Evolutionary conservation across 2,329 filamentous ascomycete species (phyloP).

Genomic region (Leptosphaerulina australis): DNA sequence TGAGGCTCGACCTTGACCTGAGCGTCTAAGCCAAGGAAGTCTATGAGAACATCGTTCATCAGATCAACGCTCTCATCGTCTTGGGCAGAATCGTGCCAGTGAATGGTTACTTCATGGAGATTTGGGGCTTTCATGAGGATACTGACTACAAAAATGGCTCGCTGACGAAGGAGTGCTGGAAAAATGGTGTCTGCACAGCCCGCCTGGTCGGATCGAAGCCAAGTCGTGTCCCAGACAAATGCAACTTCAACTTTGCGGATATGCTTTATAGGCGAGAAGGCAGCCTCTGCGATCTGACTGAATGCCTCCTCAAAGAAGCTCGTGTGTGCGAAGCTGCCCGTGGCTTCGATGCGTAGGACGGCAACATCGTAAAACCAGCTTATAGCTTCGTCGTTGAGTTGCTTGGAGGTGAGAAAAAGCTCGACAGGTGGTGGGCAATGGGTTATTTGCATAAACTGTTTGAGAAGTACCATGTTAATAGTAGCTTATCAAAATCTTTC

Average conservation of each 20-base stretch:
- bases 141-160: slow-evolving; percentile 29
- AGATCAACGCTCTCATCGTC: slow-evolving; percentile 30
- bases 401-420: slow-evolving; percentile 38
- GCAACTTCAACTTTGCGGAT: slow-evolving; percentile 41
- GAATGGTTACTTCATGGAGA: slow-evolving; percentile 34
- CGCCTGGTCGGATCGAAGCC: slow-evolving; percentile 32
- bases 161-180: slow-evolving; percentile 35
- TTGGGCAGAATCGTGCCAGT: slow-evolving; percentile 43
- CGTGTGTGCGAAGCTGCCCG: slow-evolving; percentile 42
- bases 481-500: neutral
- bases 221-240: slow-evolving; percentile 45
- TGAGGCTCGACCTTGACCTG: slow-evolving; percentile 34
- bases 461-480: slow-evolving; percentile 1
- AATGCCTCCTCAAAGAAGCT: slow-evolving; percentile 43
- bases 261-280: slow-evolving; percentile 44
- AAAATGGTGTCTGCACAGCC: slow-evolving; percentile 33
- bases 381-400: slow-evolving; percentile 38
- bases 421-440: slow-evolving; percentile 39
- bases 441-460: slow-evolving; percentile 39
- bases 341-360: slow-evolving; percentile 39
- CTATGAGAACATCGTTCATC: slow-evolving; percentile 32
- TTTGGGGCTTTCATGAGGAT: slow-evolving; percentile 36
- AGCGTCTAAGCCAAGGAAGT: slow-evolving; percentile 30
- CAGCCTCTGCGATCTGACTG: slow-evolving; percentile 34
- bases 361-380: slow-evolving; percentile 45